phyloP scores from a whole-genome alignment of 257 asterid species.

The Solanum dulcamara region DNA sequence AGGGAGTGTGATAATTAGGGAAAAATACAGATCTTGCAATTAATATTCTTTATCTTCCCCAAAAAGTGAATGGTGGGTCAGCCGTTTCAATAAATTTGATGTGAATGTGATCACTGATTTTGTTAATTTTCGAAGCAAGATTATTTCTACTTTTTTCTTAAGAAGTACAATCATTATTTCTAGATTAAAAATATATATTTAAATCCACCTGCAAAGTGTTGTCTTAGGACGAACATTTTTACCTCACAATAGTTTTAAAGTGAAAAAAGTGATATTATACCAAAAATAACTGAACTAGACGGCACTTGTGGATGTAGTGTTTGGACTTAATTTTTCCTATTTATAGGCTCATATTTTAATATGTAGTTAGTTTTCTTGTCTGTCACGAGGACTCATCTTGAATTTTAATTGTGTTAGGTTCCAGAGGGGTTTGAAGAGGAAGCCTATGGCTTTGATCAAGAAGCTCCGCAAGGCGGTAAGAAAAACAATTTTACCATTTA shows the following conservation, averaged over 20 bases:
- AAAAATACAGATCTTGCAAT: no score
- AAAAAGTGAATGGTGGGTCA: background rate
- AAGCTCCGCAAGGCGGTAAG: constrained; percentile 27
- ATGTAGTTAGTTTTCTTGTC: background rate
- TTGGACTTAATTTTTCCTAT: background rate
- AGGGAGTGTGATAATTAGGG: background rate
- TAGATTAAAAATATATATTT: background rate
- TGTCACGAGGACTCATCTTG: background rate
- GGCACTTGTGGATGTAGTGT: background rate
- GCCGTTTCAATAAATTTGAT: background rate
- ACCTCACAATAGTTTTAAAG: background rate
- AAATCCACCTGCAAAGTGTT: background rate
- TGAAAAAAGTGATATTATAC: background rate
- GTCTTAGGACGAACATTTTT: background rate
- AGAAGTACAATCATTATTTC: accelerated
- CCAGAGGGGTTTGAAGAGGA: constrained; percentile 13
- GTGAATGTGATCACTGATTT: background rate
- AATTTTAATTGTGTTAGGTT: constrained; percentile 6
- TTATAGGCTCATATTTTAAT: background rate
- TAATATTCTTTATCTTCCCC: background rate
- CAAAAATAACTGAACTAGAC: background rate
- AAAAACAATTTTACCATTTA: background rate
- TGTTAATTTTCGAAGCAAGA: background rate
- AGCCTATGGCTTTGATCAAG: constrained; percentile 24
- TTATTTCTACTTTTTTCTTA: no score